A percentile compares a stretch with the other conserved stretches of the same genome.
Conservation (phyloP, 768 basidiomycete genomes). For the Auriscalpium vulgare region DNA sequence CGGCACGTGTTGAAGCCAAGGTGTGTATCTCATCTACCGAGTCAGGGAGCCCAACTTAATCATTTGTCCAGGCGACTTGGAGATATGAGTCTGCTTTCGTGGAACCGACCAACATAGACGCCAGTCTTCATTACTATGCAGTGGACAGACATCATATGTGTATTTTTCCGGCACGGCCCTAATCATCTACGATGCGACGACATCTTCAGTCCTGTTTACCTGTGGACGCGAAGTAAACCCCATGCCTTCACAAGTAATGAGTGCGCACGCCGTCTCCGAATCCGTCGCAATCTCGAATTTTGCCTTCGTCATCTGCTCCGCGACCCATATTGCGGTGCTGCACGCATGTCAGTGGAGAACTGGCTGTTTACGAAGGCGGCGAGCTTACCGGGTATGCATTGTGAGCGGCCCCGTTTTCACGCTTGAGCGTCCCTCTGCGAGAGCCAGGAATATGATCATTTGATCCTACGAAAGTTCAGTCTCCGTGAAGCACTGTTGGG, state of each 20-base stretch:
- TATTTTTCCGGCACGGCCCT: not conserved
- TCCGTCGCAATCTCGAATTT: constrained; percentile 46
- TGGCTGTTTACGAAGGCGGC: not conserved
- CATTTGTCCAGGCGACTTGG: constrained; percentile 56
- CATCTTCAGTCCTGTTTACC: not conserved
- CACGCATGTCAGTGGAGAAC: not conserved
- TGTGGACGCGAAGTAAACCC: constrained; percentile 26
- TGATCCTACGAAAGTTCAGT: constrained; percentile 53
- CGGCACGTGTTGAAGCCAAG: constrained; percentile 91
- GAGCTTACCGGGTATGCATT: constrained; percentile 57
- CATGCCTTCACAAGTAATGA: constrained; percentile 61
- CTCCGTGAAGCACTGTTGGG: not conserved
- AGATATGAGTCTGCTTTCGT: constrained; percentile 81
- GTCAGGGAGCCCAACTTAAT: constrained; percentile 1
- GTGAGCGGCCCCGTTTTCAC: constrained; percentile 51
- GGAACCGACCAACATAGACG: constrained; percentile 50
- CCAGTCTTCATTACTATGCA: not conserved
- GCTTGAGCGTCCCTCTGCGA: constrained; percentile 56
- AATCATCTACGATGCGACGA: not conserved
- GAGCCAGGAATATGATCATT: constrained; percentile 68
- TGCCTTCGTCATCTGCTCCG: constrained; percentile 60
- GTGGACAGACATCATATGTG: not conserved
- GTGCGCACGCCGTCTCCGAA: constrained; percentile 29
- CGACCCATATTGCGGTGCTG: constrained; percentile 66
- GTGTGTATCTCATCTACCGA: constrained; percentile 29